Conservation (phyloP, 177 flowering plant species). For the Vitis hybrid region DNA sequence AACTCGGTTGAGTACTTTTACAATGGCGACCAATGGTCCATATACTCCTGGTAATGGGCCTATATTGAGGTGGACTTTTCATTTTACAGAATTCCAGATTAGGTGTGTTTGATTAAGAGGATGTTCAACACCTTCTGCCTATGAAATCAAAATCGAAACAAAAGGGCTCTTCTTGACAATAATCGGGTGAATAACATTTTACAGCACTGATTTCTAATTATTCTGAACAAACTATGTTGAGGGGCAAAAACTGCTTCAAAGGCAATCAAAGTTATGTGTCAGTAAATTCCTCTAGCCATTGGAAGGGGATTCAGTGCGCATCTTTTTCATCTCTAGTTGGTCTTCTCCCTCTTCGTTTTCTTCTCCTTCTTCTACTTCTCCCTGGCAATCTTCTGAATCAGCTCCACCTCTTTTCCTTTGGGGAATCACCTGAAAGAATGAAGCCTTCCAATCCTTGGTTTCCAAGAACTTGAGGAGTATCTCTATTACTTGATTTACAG, state of each 20-base stretch:
- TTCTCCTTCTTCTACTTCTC: conserved; percentile 15
- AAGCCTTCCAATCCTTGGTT: conserved; percentile 80
- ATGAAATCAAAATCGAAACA: no score
- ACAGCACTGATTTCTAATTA: no score
- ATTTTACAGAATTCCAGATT: no score
- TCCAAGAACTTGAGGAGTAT: conserved; percentile 81
- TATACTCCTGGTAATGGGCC: no score
- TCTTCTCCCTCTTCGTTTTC: conserved; percentile 21
- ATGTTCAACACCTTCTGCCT: no score
- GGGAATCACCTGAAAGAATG: conserved; percentile 89
- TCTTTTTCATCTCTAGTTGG: conserved; percentile 24
- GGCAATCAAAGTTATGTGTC: background rate
- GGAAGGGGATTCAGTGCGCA: conserved; percentile 19
- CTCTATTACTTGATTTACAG: conserved; percentile 95
- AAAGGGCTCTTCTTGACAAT: no score
- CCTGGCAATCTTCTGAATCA: conserved; percentile 31
- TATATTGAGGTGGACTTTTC: no score
- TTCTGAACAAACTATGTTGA: no score
- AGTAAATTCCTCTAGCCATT: background rate
- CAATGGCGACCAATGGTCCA: no score
- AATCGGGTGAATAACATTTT: no score
- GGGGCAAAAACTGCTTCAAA: background rate
- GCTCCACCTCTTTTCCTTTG: conserved; percentile 71
- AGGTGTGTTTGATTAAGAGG: no score
- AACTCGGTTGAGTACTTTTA: no score